These are phyloP conservation scores for Taphrina wiesneri DNA, from an alignment of 1,139 yeast genomes.

Conservation along the genomic window DNA sequence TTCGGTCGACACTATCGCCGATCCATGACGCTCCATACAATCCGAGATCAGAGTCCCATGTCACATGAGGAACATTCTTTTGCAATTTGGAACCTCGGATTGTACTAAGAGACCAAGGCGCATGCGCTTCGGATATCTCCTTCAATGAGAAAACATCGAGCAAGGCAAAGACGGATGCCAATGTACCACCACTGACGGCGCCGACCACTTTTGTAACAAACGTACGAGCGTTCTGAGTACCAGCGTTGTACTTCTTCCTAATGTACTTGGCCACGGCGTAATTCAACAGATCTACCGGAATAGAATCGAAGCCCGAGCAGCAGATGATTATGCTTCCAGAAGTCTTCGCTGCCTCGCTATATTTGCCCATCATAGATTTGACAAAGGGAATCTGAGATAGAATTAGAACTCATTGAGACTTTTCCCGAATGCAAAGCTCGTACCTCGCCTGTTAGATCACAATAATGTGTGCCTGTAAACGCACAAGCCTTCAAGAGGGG, in stretches of 20 bases:
- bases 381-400: conserved; percentile 11
- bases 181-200: conserved; percentile 13
- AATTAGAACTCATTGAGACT: too few species aligned
- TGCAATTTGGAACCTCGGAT: neutral
- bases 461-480: conserved; percentile 8
- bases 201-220: conserved; percentile 4
- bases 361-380: neutral
- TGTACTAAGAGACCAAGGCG: conserved; percentile 15
- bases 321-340: conserved; percentile 8
- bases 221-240: neutral
- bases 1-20: conserved; percentile 11
- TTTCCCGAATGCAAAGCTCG: too few species aligned
- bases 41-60: neutral
- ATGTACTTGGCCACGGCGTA: conserved; percentile 5
- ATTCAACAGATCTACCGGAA: conserved; percentile 5
- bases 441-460: conserved; percentile 23
- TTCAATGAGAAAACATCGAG: neutral
- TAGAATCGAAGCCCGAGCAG: conserved; percentile 14
- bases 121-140: conserved; percentile 6
- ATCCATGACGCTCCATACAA: conserved; percentile 13
- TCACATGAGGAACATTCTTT: conserved; percentile 11
- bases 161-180: conserved; percentile 4
- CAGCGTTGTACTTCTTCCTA: neutral
- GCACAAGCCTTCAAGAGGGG: conserved; percentile 13
- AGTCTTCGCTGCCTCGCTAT: neutral